Base-by-base conservation (phyloP, 805 yeast species). In the Candida awuae region DNA sequence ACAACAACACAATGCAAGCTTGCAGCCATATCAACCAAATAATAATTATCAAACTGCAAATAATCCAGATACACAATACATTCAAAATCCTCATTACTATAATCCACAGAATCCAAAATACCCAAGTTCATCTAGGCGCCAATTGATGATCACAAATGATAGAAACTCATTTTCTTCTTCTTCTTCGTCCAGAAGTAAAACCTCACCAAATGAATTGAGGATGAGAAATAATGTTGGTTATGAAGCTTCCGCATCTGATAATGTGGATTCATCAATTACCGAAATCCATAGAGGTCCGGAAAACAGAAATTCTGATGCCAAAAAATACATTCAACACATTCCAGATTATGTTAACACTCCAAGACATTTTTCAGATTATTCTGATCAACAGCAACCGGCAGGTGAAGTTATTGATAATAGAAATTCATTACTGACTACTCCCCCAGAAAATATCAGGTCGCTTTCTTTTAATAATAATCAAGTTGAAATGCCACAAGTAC, bases 241-340 rank as follows among this genome's bases (percentile, higher is more conserved):
- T 29, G 26, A 22, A 19, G 35, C 43, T 6, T 17, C 40, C 8
- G 16, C 31, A n/a, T n/a, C 27, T 8, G 39, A 38, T 20, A 19
- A 28, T 20, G 18, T 31, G 10, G 50, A 40, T n/a, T 34, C 42
- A 14, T 49, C 57, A 6, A 53, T 57, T 35, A 59, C 52, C 44
- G 61, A 55, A 39, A 57, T 58, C 32, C 51, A 46, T 16, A 47
- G 61, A 32, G 56, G 55, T 2, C 61, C 60, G 4, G 61, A 56
- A 35, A 56, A 49, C 37, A 42, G 58, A 43, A 55, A 55, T 35
- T 14, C 33, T 22, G 56, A 52, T 34, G 22, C 35, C 4, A 27
- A 32, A 15, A 28, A 27, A 10, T n/a, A 13, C 26, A 14, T 29
- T 33, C 41, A 44, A 29, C 47, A 37, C 32, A 31, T 42, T 32